Conservation (phyloP, 495 filamentous ascomycete species). For the Neurospora sp. region DNA sequence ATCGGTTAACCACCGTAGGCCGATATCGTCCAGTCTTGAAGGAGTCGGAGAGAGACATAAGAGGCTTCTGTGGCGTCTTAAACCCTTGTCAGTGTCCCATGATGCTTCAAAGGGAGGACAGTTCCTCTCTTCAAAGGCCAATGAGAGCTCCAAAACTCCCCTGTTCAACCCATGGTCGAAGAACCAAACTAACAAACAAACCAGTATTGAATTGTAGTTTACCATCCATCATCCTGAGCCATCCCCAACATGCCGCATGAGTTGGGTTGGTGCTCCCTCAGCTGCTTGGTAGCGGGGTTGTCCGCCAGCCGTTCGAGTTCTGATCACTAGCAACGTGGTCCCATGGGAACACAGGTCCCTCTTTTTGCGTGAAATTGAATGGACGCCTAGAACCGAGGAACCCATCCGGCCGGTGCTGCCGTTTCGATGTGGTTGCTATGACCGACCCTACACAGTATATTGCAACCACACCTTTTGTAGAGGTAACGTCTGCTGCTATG, state of each 20-base stretch:
- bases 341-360: neutral
- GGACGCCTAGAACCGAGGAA: constrained; percentile 4
- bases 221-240: neutral
- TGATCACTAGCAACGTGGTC: neutral
- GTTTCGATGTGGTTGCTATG: constrained; percentile 3
- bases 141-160: too few relatives aligned
- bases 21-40: too few relatives aligned
- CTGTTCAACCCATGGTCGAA: too few relatives aligned
- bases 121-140: too few relatives aligned
- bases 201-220: neutral
- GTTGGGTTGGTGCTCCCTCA: neutral
- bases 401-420: constrained; percentile 7
- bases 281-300: constrained; percentile 1
- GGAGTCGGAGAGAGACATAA: too few relatives aligned
- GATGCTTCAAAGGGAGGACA: too few relatives aligned
- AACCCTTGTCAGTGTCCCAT: too few relatives aligned
- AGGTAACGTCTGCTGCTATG: neutral
- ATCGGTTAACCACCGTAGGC: too few relatives aligned
- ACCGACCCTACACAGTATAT: constrained; percentile 9
- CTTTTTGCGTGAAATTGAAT: neutral
- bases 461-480: constrained; percentile 16
- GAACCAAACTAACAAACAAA: too few relatives aligned
- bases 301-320: neutral
- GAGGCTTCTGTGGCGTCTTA: too few relatives aligned
- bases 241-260: neutral